phyloP scores from a whole-genome alignment of 2,329 filamentous ascomycete species.

The Xylaria sp. region DNA sequence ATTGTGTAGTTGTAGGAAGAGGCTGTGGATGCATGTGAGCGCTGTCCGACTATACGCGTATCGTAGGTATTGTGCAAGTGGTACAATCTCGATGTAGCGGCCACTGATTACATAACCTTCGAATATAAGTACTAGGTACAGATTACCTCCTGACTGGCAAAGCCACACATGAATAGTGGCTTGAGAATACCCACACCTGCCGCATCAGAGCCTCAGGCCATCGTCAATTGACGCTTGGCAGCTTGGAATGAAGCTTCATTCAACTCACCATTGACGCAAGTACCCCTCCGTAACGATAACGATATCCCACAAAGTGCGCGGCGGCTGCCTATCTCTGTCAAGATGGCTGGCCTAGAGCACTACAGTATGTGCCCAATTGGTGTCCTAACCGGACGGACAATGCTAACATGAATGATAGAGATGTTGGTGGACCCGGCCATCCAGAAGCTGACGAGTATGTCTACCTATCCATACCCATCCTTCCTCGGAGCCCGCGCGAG shows the following conservation, averaged over 20 bases:
- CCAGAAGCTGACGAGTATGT: constrained; percentile 50
- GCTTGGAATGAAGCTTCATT: constrained; percentile 23
- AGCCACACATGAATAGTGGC: constrained; percentile 23
- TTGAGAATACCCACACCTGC: constrained; percentile 5
- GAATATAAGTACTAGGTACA: too few relatives aligned
- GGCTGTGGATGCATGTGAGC: too few relatives aligned
- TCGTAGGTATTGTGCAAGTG: too few relatives aligned
- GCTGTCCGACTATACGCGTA: too few relatives aligned
- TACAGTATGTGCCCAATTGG: constrained; percentile 40
- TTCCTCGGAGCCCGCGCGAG: background rate
- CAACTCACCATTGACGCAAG: constrained; percentile 13
- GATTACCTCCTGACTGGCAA: too few relatives aligned
- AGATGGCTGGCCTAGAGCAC: constrained; percentile 49
- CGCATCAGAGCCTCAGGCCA: constrained; percentile 9
- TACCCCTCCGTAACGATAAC: constrained; percentile 15
- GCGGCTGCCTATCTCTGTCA: constrained; percentile 31
- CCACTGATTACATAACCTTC: too few relatives aligned
- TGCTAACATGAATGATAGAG: constrained; percentile 42
- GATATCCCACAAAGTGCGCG: constrained; percentile 21
- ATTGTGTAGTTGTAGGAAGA: too few relatives aligned
- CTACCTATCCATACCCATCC: background rate
- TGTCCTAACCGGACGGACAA: constrained; percentile 11
- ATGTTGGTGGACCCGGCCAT: constrained; percentile 52
- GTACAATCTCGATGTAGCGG: too few relatives aligned
- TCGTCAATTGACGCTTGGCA: constrained; percentile 1